Evolutionary conservation across 352 stramenopile species (phyloP).

Genomic region (Plasmopara viticola): DNA sequence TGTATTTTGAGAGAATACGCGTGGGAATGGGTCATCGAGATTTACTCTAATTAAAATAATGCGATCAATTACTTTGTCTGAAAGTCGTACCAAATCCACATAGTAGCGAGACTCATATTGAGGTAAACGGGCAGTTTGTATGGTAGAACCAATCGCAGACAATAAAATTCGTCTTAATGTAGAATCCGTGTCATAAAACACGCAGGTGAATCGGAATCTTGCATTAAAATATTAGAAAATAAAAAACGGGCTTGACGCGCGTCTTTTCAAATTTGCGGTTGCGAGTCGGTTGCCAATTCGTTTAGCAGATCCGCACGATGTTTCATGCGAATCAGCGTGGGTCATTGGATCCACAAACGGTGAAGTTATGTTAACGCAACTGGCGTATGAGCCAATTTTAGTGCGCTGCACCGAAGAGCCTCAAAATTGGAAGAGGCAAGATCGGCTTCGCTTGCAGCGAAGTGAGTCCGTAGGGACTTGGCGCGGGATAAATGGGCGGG

Average conservation of each 20-base stretch:
- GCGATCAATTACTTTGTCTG: neutral
- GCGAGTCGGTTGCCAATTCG: too few species aligned
- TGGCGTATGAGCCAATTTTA: neutral
- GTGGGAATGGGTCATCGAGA: neutral
- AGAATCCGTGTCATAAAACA: too few species aligned
- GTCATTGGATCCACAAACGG: neutral
- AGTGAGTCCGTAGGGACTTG: too few species aligned
- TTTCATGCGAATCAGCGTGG: neutral
- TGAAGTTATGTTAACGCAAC: neutral
- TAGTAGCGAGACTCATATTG: neutral
- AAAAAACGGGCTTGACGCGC: neutral
- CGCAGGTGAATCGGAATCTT: neutral
- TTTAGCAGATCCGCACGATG: neutral
- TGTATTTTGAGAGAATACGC: neutral
- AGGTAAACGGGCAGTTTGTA: neutral
- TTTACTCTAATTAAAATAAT: too few species aligned
- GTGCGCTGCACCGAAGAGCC: neutral
- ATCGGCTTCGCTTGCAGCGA: too few species aligned
- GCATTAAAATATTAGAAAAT: neutral
- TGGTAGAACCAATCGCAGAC: too few species aligned
- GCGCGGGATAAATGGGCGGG: too few species aligned
- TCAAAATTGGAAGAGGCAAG: neutral
- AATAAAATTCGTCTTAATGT: too few species aligned
- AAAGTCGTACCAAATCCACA: neutral
- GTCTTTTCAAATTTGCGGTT: neutral